Evolutionary conservation across 1,284 basidiomycete genomes (phyloP), one percentile per base, ranked within the genome.

Genomic region (Psilocybe mexicana): DNA sequence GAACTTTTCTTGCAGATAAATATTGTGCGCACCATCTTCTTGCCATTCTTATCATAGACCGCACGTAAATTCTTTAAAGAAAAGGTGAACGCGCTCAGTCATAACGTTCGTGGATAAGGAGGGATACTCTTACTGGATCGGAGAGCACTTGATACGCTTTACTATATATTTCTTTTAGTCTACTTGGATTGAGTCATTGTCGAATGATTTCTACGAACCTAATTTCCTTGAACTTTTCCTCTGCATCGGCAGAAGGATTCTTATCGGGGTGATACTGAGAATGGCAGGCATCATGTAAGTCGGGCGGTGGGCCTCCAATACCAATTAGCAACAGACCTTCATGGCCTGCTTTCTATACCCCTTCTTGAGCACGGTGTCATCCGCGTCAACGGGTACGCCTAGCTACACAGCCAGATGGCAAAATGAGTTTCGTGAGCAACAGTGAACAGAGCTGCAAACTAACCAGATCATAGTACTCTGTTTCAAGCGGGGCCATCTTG

Each of bases 11-110:
- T 33, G 6, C 10, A 2, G 28, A 47, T 28, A 30, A 25, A 44
- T 43, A 6, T 18, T 33, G 28, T 12, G 69, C 79, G 56, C 63
- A 88, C 90, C 88, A 89, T 92, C 61, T 86, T 84, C 73, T 93
- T 93, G 47, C 95, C 95, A 77, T 98, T 90, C 79, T 94, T 96
- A 75, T 99, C 95, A 70, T 99, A 99, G 49, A 95, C 92, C 0
- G 87, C 86, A 51, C 96, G 86, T 52, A 92, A 74, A 78, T 99
- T 92, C 85, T 92, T 40, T 12, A 72, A 59, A 69, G 65, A 40
- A 30, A 24, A 12, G 24, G 24, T 52, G 25, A 57, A 43, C 44
- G n/a, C 3, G 24, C 12, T 45, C 43, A 23, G 30, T 43, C 51
- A 25, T 26, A n/a, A 44, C 23, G 36, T 14, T 25, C 6, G 6